These are phyloP conservation scores for Cutaneotrichosporon sp. DNA, from an alignment of 1,284 basidiomycete genomes.

Conservation along the genomic window DNA sequence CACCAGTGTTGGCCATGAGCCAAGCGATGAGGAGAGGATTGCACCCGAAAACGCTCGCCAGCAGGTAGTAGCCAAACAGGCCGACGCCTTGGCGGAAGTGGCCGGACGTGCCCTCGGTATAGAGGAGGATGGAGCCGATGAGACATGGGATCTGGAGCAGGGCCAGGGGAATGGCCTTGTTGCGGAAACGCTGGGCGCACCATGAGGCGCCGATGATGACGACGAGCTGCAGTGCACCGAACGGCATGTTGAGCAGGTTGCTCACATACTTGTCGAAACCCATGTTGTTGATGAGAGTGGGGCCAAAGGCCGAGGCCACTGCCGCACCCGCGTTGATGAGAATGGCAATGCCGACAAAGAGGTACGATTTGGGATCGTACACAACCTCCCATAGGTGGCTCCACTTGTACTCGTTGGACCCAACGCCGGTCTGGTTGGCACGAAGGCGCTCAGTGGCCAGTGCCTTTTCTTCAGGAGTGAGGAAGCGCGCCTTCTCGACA, in stretches of 20 bases:
- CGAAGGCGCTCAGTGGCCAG: constrained; percentile 49
- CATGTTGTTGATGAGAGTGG: constrained; percentile 29
- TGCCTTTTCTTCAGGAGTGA: constrained; percentile 41
- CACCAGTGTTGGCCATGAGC: constrained; percentile 49
- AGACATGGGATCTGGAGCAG: constrained; percentile 38
- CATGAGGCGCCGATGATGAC: constrained; percentile 37
- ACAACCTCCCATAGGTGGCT: constrained; percentile 44
- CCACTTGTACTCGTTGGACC: constrained; percentile 43
- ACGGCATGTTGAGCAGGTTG: constrained; percentile 49
- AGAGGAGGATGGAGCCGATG: constrained; percentile 40
- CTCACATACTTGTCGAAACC: constrained; percentile 24
- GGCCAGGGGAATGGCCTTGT: constrained; percentile 39
- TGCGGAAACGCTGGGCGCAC: constrained; percentile 31
- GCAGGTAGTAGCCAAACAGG: constrained; percentile 48
- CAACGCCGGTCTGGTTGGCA: constrained; percentile 48
- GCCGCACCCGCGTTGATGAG: constrained; percentile 40
- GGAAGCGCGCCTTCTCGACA: constrained; percentile 44
- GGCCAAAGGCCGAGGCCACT: constrained; percentile 37
- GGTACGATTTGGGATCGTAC: constrained; percentile 43
- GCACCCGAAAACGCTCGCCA: constrained; percentile 47
- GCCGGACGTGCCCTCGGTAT: constrained; percentile 9
- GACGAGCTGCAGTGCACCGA: constrained; percentile 42
- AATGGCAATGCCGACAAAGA: constrained; percentile 43
- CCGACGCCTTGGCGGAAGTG: constrained; percentile 27
- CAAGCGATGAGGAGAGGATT: constrained; percentile 48